Base-by-base conservation (phyloP, 352 stramenopile species). In the Phytopythium delawarense region DNA sequence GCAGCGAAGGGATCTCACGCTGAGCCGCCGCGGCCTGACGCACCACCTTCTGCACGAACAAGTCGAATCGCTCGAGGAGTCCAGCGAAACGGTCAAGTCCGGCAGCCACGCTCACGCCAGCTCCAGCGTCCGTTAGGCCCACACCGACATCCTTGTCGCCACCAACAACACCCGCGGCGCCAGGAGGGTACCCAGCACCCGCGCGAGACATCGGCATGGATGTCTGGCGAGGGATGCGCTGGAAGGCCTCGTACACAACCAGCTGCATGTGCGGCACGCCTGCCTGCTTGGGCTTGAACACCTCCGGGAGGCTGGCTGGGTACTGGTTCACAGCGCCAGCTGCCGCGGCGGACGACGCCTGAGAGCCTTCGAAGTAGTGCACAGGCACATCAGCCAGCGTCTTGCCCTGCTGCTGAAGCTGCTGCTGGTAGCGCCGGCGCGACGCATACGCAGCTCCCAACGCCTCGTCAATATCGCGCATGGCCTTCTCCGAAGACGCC, bases 191-290 rank as follows among this genome's bases (percentile, higher is more conserved):
- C 5, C 65, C 64, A 57, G 70, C 60, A 21, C 70, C 75, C 7
- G 74, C 60, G 63, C 84, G 83, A 48, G 81, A 84, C 45, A 92
- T 79, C 46, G 92, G 83, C 78, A 97, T 93, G 35, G 85, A 91
- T 28, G 89, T 92, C 40, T 94, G 94, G 37, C 96, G 87, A 28
- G 96, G 92, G 40, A 98, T 96, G 56, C 96, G 87, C 71, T 99
- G 94, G 71, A 99, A 99, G 15, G 95, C 96, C 63, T 99, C 97
- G 69, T 99, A 99, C 23, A 99, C 94, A 7, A 98, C 80, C 37
- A 99, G 85, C 66, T 99, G 97, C 50, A 97, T 86, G 23, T 89
- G 78, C 20, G 88, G 81, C 28, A 99, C 87, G 30, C 97, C 96
- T 39, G 86, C 87, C 37, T 89, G 76, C 70, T 98, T 98, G 2